Evolutionary conservation across 2,329 filamentous ascomycete genomes (phyloP).

Genomic region (Nothophaeocryptopus gaeumannii): DNA sequence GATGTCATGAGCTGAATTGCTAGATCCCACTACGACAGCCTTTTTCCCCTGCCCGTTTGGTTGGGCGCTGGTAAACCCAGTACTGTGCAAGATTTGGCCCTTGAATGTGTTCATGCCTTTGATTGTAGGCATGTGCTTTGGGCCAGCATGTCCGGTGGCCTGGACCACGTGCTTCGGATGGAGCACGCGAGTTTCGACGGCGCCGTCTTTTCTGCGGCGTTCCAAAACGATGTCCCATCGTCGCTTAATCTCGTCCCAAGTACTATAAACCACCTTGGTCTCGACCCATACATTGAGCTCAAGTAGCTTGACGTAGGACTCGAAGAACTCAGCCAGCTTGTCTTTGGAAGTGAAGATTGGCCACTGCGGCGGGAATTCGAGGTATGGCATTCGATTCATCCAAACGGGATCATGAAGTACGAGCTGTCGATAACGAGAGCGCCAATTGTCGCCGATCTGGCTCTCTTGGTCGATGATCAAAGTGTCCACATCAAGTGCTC

Average conservation of each 20-base stretch:
- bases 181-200: slow-evolving; percentile 50
- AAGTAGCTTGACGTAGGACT: slow-evolving; percentile 60
- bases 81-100: slow-evolving; percentile 57
- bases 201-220: slow-evolving; percentile 38
- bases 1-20: slow-evolving; percentile 48
- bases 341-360: slow-evolving; percentile 70
- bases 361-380: slow-evolving; percentile 63
- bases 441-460: slow-evolving; percentile 1
- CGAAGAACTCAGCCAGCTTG: slow-evolving; percentile 67
- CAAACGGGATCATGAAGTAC: slow-evolving; percentile 60
- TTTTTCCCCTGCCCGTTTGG: slow-evolving; percentile 38
- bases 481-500: background rate
- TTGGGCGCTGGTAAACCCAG: slow-evolving; percentile 46
- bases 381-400: slow-evolving; percentile 60
- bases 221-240: slow-evolving; percentile 57
- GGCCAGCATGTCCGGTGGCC: slow-evolving; percentile 66
- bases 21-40: slow-evolving; percentile 45
- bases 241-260: slow-evolving; percentile 51
- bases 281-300: slow-evolving; percentile 66
- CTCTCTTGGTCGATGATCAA: slow-evolving; percentile 2
- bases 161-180: slow-evolving; percentile 63
- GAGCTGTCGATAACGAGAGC: background rate
- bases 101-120: slow-evolving; percentile 44
- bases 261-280: slow-evolving; percentile 33
- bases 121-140: slow-evolving; percentile 51